Evolutionary conservation across 768 basidiomycete species (phyloP).

Genomic region (Fomitopsis serialis): DNA sequence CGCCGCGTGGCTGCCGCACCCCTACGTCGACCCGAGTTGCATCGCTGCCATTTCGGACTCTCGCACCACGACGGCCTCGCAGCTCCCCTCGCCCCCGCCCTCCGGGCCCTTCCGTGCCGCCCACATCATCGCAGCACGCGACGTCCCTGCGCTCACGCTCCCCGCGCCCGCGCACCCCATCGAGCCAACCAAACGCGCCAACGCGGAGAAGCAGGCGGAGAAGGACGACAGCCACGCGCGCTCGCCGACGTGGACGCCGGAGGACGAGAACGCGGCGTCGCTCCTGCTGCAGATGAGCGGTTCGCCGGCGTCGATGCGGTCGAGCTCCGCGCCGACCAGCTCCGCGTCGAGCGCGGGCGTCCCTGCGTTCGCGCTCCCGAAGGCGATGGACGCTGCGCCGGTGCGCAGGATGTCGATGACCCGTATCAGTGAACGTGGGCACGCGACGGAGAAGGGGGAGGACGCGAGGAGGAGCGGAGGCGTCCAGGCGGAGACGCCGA

Average conservation of each 20-base stretch:
- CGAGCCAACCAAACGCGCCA: conserved; percentile 25
- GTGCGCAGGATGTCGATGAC: background rate
- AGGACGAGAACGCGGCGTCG: conserved; percentile 68
- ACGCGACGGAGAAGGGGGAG: conserved; percentile 3
- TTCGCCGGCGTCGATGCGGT: conserved; percentile 28
- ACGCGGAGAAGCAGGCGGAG: conserved; percentile 12
- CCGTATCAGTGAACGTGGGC: background rate
- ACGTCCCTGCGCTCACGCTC: conserved; percentile 39
- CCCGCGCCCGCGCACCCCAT: conserved; percentile 49
- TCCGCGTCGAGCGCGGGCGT: conserved; percentile 5
- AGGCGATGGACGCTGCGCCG: background rate
- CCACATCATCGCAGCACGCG: conserved; percentile 28
- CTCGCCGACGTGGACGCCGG: conserved; percentile 40
- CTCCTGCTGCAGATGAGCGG: conserved; percentile 60
- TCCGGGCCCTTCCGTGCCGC: conserved; percentile 25
- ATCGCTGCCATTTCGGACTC: conserved; percentile 9
- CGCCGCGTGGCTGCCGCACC: conserved; percentile 56
- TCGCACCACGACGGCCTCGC: conserved; percentile 4
- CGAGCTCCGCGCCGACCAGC: conserved; percentile 34
- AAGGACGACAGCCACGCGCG: conserved; percentile 10
- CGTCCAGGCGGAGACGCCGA: conserved; percentile 19
- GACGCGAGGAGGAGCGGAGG: too few relatives aligned
- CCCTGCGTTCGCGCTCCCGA: conserved; percentile 3
- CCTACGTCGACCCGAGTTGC: conserved; percentile 24
- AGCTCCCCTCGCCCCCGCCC: conserved; percentile 32